Evolutionary conservation across 2,329 filamentous ascomycete species (phyloP).

Genomic region (Colletotrichum chrysophilum): DNA sequence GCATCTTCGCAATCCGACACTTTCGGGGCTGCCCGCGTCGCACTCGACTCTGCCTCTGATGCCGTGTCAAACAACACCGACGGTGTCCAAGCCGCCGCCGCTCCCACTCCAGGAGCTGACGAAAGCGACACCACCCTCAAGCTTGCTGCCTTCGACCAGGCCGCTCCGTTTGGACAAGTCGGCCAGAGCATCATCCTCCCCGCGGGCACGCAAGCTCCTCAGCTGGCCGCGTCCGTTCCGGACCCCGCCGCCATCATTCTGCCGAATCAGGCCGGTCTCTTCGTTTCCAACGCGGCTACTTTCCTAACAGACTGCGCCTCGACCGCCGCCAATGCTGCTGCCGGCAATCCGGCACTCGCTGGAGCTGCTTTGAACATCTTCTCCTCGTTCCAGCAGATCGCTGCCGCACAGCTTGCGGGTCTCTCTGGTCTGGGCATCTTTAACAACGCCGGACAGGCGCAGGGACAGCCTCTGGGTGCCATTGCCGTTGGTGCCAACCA

Average conservation of each 20-base stretch:
- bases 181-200: conserved; percentile 40
- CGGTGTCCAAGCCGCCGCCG: conserved; percentile 22
- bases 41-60: neutral
- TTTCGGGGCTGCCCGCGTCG: conserved; percentile 10
- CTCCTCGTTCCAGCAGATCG: conserved; percentile 33
- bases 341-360: conserved; percentile 13
- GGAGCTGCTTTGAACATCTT: conserved; percentile 23
- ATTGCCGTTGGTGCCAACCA: conserved; percentile 10
- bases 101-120: conserved; percentile 16
- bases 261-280: conserved; percentile 33
- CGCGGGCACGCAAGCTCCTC: conserved; percentile 33
- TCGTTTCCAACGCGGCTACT: conserved; percentile 36
- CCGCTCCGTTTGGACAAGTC: conserved; percentile 36
- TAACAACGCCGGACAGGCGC: neutral
- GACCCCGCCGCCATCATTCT: conserved; percentile 45
- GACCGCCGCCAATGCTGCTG: conserved; percentile 24
- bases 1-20: conserved; percentile 28
- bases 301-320: conserved; percentile 38
- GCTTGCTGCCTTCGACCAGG: conserved; percentile 31
- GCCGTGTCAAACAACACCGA: conserved; percentile 10
- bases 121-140: neutral
- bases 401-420: conserved; percentile 28
- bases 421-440: conserved; percentile 22
- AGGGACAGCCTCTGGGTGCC: neutral
- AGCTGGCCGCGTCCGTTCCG: conserved; percentile 34